Evolutionary conservation across 2,329 filamentous ascomycete genomes (phyloP).

Genomic region (Sporothrix schenckii): DNA sequence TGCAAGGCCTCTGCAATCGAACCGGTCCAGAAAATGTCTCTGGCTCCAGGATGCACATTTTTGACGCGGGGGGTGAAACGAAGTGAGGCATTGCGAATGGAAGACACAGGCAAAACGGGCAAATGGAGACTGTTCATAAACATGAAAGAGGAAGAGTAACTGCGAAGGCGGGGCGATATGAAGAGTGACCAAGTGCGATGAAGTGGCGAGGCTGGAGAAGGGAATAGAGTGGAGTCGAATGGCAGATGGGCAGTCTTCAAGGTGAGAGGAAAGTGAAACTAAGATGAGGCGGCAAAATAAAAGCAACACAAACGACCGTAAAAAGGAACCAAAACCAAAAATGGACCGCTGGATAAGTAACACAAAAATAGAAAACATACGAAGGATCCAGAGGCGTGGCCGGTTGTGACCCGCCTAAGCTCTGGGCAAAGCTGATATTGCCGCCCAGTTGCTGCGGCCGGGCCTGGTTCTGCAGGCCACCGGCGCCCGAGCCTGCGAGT

Average conservation of each 20-base stretch:
- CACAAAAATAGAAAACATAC: slow-evolving; percentile 52
- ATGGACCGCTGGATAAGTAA: not conserved
- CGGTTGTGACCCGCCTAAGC: slow-evolving; percentile 64
- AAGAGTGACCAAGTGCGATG: not conserved
- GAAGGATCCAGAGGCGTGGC: slow-evolving; percentile 65
- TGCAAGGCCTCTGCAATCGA: slow-evolving; percentile 28
- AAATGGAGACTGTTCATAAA: not conserved
- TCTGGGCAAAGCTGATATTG: slow-evolving; percentile 68
- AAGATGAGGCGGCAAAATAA: slow-evolving; percentile 15
- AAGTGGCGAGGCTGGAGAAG: slow-evolving; percentile 7
- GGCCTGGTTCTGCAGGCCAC: slow-evolving; percentile 50
- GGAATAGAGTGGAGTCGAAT: not conserved
- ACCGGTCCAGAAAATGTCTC: slow-evolving; percentile 28
- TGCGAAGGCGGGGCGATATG: slow-evolving; percentile 58
- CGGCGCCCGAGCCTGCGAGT: slow-evolving; percentile 58
- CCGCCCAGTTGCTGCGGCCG: slow-evolving; percentile 56
- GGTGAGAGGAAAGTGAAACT: slow-evolving; percentile 24
- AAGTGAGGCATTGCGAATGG: not conserved
- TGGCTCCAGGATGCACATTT: slow-evolving; percentile 30
- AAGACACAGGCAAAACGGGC: not conserved
- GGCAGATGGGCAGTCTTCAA: not conserved
- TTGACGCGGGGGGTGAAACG: not conserved
- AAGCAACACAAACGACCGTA: not conserved
- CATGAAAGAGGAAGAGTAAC: slow-evolving; percentile 32
- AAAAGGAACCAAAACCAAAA: not conserved